Base-by-base conservation (phyloP, 305 asterid genomes). In the Fraxinus ornus region DNA sequence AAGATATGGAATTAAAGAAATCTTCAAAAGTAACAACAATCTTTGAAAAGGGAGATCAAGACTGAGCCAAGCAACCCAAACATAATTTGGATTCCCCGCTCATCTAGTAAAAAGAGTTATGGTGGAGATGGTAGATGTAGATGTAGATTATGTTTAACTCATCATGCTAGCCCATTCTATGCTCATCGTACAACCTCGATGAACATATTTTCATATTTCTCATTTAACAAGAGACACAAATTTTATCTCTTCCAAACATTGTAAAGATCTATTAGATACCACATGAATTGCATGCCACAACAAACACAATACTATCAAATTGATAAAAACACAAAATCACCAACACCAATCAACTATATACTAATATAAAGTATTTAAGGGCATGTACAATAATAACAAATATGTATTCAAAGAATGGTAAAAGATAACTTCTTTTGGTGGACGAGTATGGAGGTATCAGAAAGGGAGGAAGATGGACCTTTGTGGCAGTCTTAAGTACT, bases 401-500 rank as follows among this genome's bases (percentile, higher is more conserved):
- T 60, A 75, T 68, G 64, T 68, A 57, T 17, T 79, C 39, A 62
- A 36, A 57, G 75, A 62, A 78, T 32, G 28, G 57, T 73, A 24
- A 71, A 72, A 66, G 35, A 55, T 44, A 24, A 26, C 37, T 24
- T 66, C 37, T 9, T 66, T 60, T 60, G 13, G 13, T 8, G 70
- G 30, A 60, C 13, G 12, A 13, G 13, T 26, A 21, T 24, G 21
- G 32, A 68, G 35, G 37, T 5, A 28, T 28, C 35, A 66, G 17
- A 21, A 5, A 84, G 80, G 24, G 32, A 33, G 41, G 21, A 1
- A 75, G 85, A 17, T 22, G 73, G 77, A 91, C 94, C 91, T 85
- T 83, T 64, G 90, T 84, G 15, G 95, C 92, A 19, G 78, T 89
- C 83, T 78, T 81, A 75, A 91, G 88, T 79, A 82, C 88, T 75